Conservation (phyloP, 2,329 filamentous ascomycete genomes). For the Cercospora zeae-maydis region DNA sequence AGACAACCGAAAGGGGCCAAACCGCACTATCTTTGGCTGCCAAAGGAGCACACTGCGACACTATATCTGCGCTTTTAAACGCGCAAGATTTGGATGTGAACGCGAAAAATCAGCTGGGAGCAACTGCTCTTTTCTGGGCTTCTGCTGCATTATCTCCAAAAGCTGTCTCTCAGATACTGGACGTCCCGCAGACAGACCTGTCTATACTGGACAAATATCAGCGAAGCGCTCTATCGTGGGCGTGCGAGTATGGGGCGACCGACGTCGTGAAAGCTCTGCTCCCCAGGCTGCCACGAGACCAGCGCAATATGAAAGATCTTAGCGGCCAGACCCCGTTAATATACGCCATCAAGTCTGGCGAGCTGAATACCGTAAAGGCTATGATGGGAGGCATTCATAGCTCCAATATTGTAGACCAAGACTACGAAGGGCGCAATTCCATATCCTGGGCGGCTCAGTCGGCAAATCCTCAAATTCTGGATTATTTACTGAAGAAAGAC, state of each 20-base stretch:
- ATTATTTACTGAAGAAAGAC: background rate
- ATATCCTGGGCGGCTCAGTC: slow-evolving; percentile 3
- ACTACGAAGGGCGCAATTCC: background rate
- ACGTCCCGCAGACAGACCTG: background rate
- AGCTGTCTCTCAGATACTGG: background rate
- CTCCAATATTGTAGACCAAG: background rate
- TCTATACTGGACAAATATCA: background rate
- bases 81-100: slow-evolving; percentile 1
- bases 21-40: background rate
- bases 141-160: background rate
- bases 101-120: background rate
- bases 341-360: slow-evolving; percentile 1
- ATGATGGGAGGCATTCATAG: background rate
- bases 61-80: background rate
- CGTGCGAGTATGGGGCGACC: background rate
- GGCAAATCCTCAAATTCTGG: background rate
- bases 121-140: background rate
- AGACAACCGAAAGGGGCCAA: background rate
- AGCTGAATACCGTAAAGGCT: slow-evolving; percentile 1
- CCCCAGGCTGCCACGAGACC: background rate
- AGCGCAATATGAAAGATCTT: background rate
- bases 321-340: background rate
- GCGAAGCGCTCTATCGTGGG: background rate
- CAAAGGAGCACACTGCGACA: background rate
- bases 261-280: background rate